Evolutionary conservation across 495 filamentous ascomycete genomes (phyloP), one percentile per base, ranked within the genome.

Genomic region (Neurospora sp.): DNA sequence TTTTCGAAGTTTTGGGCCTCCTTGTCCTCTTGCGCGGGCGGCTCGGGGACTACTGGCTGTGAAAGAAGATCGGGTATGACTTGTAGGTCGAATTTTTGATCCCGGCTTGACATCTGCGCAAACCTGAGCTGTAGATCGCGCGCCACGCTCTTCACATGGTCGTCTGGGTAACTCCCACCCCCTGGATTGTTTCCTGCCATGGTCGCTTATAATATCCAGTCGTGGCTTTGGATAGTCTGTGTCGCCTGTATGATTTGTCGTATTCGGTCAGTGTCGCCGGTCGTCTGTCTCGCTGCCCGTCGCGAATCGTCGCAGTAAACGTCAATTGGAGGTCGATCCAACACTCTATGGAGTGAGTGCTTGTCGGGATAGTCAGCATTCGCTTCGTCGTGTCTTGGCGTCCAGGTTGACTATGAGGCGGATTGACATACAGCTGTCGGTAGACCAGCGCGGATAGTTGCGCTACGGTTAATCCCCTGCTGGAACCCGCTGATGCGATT

Each of bases 1-100:
- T 91, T 96, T 69, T 91, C 89, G 79, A 98, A 98, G 75, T 92
- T 95, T 38, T 92, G 84, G 1, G 92, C 93, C 20, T 86, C 83
- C 53, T 87, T 79, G 80, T 96, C 93, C 74, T 90, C 85, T 22
- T 82, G 69, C 20, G 85, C 82, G 0, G 96, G 93, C 8, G 93
- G 88, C 27, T 65, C 53, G 53, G 53, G 53, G 14, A 8, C 27
- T 17, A 65, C 53, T 65, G 53, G 53, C 9, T 65, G 53, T 65
- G 53, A 65, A 17, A 65, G 53, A 65, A 65, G 53, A 35, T 65
- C 53, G 53, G 53, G 53, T 65, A 65, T 65, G 53, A 65, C 53
- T 35, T 65, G 53, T 65, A 65, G 53, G 53, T 65, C 53, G 27
- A 35, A 65, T 65, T 65, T 65, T 27, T 65, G 53, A 37, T 65